phyloP scores from a whole-genome alignment of 2,329 filamentous ascomycete species.

The Colletotrichum incanum region DNA sequence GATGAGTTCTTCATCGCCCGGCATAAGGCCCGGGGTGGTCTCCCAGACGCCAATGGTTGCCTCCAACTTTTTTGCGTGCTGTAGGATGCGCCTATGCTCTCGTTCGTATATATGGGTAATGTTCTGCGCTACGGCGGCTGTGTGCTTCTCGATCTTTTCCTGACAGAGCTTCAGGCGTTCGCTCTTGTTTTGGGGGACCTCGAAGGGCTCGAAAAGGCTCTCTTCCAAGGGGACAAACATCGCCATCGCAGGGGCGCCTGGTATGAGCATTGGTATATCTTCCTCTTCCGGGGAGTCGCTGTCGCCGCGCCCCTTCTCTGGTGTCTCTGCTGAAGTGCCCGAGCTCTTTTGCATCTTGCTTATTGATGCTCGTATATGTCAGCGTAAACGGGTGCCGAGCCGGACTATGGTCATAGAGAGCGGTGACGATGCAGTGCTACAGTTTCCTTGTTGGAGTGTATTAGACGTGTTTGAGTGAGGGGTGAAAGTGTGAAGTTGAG shows the following conservation, averaged over 20 bases:
- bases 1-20: constrained; percentile 22
- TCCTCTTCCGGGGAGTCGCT: constrained; percentile 19
- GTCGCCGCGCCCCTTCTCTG: background rate
- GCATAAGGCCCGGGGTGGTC: constrained; percentile 11
- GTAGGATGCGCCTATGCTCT: constrained; percentile 52
- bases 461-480: background rate
- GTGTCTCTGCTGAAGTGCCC: background rate
- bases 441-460: background rate
- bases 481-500: constrained; percentile 8
- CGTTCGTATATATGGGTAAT: constrained; percentile 53
- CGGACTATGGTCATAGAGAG: background rate
- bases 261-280: constrained; percentile 48
- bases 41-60: constrained; percentile 10
- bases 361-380: background rate
- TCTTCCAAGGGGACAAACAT: constrained; percentile 54
- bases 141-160: constrained; percentile 51
- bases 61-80: constrained; percentile 43
- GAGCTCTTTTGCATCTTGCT: constrained; percentile 2
- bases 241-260: constrained; percentile 31
- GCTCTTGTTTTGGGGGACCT: constrained; percentile 47
- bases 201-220: constrained; percentile 50
- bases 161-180: constrained; percentile 51
- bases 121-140: constrained; percentile 50
- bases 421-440: background rate
- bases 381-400: background rate